Base-by-base conservation (phyloP, 495 filamentous ascomycete genomes). In the Aspergillus sclerotiicarbonarius region DNA sequence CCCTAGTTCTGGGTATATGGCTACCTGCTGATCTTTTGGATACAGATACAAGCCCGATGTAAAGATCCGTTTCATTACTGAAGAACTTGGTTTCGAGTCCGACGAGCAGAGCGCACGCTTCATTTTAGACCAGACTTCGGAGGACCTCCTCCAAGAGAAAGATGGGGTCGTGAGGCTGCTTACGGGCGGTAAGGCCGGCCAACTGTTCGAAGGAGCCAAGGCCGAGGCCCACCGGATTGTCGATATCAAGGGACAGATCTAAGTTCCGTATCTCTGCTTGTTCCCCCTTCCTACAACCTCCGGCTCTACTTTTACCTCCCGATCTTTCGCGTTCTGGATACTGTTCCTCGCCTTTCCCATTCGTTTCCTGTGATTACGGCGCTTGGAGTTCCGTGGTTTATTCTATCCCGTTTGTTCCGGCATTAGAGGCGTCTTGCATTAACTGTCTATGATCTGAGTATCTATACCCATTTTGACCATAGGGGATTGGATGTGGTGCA, bases 241-340 rank as follows among this genome's bases (percentile, higher is more conserved):
- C 77, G 93, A 98, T 74, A 94, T 96, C 76, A 97, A 97, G 77
- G 93, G 94, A 65, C 93, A 98, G 71, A 92, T 96, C 63, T 96
- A 83, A 63, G 43, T 61, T 65, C 37, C 16, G 41, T 32, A 56
- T 43, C 58, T 51, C 47, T 50, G 13, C 10, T 37, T 44, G 25
- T 20, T 18, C 57, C 46, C 19, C 45, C 32, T 51, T 37, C 55
- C 51, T 39, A 44, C 63, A 57, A 43, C 53, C 58, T 62, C 53
- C 61, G 54, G 21, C 32, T n/a, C 29, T 52, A 37, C 37, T 25
- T 21, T 13, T n/a, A 37, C 29, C 15, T 51, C 9, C 30, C 3
- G 6, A 15, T 30, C 5, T 52, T 19, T n/a, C 19, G 0, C 13
- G 8, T 50, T 50, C 47, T 50, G 47, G 47, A 50, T 50, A 50